Base-by-base conservation (phyloP, 2,329 filamentous ascomycete genomes). In the Colletotrichum chrysophilum region DNA sequence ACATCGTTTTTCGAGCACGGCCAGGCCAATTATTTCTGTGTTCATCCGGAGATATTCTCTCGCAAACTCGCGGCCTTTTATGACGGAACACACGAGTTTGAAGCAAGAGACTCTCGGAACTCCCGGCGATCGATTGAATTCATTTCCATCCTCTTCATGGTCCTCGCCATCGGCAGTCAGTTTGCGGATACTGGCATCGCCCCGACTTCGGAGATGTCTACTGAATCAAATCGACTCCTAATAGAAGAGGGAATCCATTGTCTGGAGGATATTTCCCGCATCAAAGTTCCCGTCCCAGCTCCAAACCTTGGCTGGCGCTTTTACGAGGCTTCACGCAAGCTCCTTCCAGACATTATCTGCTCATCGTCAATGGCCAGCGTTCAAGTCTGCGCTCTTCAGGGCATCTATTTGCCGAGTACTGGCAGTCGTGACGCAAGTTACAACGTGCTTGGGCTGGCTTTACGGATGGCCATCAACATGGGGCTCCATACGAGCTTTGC, bases 361-460 rank as follows among this genome's bases (percentile, higher is more conserved):
- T 43, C 38, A 0, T 43, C 38, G 0, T 43, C 38, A 0, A 43
- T 43, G 38, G 38, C 18, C 38, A 43, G 38, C 0, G 18, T 43
- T 43, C 38, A 43, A 1, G 38, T 43, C 9, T 43, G 38, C 38
- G 38, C 38, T 43, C 38, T 43, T 0, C 38, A 43, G 18, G 38
- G 38, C 38, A 43, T 43, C 38, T 43, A 43, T 0, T n/a, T 43
- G 18, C 38, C 38, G 0, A 43, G 38, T 18, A 43, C 38, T 10
- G 38, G 18, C 3, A 43, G 18, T 43, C 38, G 38, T 43, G 38
- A 43, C 18, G 38, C 38, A n/a, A 43, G 38, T 43, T 43, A 43
- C 4, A 43, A n/a, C 38, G 38, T 43, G 8, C 38, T 43, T 10
- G 38, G 38, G 5, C 18, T 43, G 9, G 38, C 38, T 4, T 43